A percentile compares a stretch with the other conserved stretches of the same genome.
Conservation (phyloP, 225 moss, liverwort and hornwort species). For the Pleurozium schreberi region DNA sequence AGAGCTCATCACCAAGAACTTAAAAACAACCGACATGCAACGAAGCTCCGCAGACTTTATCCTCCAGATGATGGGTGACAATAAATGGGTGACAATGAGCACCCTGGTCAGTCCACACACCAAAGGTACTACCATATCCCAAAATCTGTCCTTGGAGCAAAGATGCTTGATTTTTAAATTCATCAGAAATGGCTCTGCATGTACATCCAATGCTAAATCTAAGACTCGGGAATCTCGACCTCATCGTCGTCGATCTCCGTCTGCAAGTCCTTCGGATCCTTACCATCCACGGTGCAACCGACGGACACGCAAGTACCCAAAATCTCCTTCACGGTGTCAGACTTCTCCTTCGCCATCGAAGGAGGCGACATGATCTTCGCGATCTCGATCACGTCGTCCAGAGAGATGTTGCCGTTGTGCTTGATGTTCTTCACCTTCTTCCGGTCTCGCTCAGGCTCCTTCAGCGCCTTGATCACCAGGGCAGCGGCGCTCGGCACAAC, state of each 20-base stretch:
- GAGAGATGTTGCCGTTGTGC: constrained; percentile 36
- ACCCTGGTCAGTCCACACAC: no score
- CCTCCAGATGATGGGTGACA: neutral
- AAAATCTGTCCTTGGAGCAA: neutral
- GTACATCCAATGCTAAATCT: neutral
- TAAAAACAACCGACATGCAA: neutral
- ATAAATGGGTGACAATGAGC: neutral
- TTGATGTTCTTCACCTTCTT: constrained; percentile 51
- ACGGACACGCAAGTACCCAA: constrained; percentile 37
- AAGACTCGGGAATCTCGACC: constrained; percentile 22
- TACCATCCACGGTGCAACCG: constrained; percentile 25
- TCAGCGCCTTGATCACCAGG: constrained; percentile 45
- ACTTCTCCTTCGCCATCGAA: constrained; percentile 37
- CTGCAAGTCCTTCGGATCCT: constrained; percentile 35
- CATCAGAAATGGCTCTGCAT: neutral
- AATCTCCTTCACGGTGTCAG: constrained; percentile 44
- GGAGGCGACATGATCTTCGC: constrained; percentile 46
- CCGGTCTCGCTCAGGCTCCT: constrained; percentile 46
- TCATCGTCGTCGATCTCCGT: constrained; percentile 27
- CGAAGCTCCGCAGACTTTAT: neutral
- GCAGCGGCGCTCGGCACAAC: constrained; percentile 48
- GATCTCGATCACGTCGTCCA: constrained; percentile 45
- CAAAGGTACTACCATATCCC: neutral
- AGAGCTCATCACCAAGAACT: neutral
- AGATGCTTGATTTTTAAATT: neutral